Base-by-base conservation (phyloP, 2,329 filamentous ascomycete species). In the Phyllosticta capitalensis region DNA sequence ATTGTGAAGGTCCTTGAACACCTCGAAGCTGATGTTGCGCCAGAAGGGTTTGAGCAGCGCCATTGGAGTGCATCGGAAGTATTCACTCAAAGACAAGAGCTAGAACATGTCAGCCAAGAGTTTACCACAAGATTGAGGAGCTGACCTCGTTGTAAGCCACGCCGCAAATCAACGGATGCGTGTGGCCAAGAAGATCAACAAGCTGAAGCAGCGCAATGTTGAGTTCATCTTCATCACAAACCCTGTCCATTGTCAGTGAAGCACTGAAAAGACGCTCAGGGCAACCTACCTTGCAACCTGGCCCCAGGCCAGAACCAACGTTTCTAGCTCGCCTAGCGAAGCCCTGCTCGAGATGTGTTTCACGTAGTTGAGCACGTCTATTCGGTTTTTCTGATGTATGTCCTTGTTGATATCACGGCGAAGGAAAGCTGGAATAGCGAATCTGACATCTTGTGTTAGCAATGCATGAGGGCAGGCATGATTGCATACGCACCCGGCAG, bases 21-120 rank as follows among this genome's bases (percentile, higher is more conserved):
- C 86, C 55, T 86, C 82, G 61, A 92, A 87, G 0, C 90, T 92
- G 52, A 99, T 79, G 28, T 83, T 92, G 64, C 85, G 84, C 92
- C 92, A 97, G 71, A 91, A 97, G 0, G 92, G 91, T 59, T 86
- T 84, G 60, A 97, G 86, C 0, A 99, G 76, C 17, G 85, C 83
- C 26, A 81, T 79, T 1, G 86, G 81, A 1, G 83, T 86, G 45
- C 83, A 78, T 2, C 79, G 78, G 49, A 85, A 81, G 54, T 79
- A 76, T 56, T 86, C 81, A 1, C 91, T 88, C 54, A 97, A 79
- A 62, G 84, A 85, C 20, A 88, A 79, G 48, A 96, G 76, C 80
- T 85, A 63, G 48, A 59, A 24, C 21, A 57, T 22, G 22, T 62
- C n/a, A 54, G 52, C 21, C n/a, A 5, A 5, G 17, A 17, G 24